phyloP scores from a whole-genome alignment of 306 rosid species.

The Rubus idaeus region DNA sequence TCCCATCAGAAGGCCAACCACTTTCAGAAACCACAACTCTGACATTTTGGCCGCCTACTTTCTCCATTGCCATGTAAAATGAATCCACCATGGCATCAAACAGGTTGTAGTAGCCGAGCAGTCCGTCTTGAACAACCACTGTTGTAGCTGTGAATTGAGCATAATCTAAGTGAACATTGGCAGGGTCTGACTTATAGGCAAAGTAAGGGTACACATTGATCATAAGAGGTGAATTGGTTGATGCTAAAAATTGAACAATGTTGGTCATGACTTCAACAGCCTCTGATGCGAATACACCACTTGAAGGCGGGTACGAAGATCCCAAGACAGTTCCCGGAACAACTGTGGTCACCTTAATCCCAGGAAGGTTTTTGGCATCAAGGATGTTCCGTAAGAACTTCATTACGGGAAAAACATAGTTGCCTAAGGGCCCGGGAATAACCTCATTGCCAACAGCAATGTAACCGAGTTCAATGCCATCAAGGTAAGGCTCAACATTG shows the following conservation, averaged over 20 bases:
- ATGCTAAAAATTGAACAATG: slow-evolving; percentile 23
- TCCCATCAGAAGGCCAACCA: slow-evolving; percentile 47
- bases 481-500: slow-evolving; percentile 21
- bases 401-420: slow-evolving; percentile 24
- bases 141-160: slow-evolving; percentile 5
- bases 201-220: slow-evolving; percentile 42
- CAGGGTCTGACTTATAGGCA: slow-evolving; percentile 32
- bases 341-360: slow-evolving; percentile 34
- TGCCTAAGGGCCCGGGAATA: slow-evolving; percentile 16
- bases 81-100: slow-evolving; percentile 40
- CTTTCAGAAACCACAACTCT: slow-evolving; percentile 30
- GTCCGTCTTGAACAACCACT: slow-evolving; percentile 9
- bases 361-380: neutral
- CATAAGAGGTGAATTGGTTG: slow-evolving; percentile 29
- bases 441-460: slow-evolving; percentile 33
- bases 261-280: neutral
- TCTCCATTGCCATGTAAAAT: slow-evolving; percentile 32
- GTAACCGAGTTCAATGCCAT: slow-evolving; percentile 16
- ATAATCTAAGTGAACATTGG: slow-evolving; percentile 11
- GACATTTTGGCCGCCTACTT: neutral
- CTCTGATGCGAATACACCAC: slow-evolving; percentile 12
- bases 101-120: slow-evolving; percentile 22
- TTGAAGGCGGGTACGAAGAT: slow-evolving; percentile 29
- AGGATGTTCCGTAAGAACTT: slow-evolving; percentile 13
- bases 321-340: slow-evolving; percentile 6